Percentiles rank a stretch among this genome's conserved stretches.
Conservation (phyloP, 2,329 filamentous ascomycete genomes). For the Diaporthe eres region DNA sequence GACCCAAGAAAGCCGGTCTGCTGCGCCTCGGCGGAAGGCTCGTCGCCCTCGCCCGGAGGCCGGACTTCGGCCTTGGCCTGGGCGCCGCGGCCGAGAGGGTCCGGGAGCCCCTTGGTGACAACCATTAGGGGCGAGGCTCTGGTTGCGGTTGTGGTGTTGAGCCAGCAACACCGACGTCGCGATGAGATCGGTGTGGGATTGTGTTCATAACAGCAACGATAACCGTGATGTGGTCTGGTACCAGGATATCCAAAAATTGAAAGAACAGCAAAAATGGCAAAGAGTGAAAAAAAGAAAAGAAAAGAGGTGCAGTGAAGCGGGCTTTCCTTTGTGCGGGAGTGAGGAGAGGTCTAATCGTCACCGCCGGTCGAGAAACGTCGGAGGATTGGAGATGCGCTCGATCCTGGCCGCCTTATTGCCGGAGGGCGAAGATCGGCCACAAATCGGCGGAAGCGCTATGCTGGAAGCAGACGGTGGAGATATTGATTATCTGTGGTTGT, state of each 20-base stretch:
- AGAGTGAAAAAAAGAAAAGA: not conserved
- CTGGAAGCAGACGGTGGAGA: not conserved
- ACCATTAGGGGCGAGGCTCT: constrained; percentile 36
- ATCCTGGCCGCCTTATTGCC: constrained; percentile 40
- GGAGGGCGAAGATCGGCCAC: constrained; percentile 33
- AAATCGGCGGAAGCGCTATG: constrained; percentile 25
- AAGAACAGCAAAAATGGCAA: too few relatives aligned
- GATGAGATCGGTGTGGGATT: constrained; percentile 11
- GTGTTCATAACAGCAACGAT: constrained; percentile 35
- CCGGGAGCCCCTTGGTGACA: constrained; percentile 36
- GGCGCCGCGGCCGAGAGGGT: not conserved
- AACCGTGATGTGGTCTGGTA: not conserved
- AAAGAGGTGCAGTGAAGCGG: not conserved
- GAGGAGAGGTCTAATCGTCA: constrained; percentile 32
- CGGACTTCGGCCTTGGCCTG: not conserved
- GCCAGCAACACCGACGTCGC: constrained; percentile 23
- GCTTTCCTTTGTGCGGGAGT: constrained; percentile 19
- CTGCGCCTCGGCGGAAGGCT: not conserved
- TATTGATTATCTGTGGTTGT: not conserved
- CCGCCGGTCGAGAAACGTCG: constrained; percentile 14
- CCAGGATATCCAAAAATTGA: not conserved
- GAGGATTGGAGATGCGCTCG: constrained; percentile 23
- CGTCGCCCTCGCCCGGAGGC: not conserved
- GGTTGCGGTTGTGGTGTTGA: constrained; percentile 8
- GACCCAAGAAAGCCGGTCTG: constrained; percentile 27